Percentiles rank a stretch among this genome's conserved stretches.
Evolutionary conservation across 2,329 filamentous ascomycete species (phyloP).

Genomic region (Aureobasidium sp.): DNA sequence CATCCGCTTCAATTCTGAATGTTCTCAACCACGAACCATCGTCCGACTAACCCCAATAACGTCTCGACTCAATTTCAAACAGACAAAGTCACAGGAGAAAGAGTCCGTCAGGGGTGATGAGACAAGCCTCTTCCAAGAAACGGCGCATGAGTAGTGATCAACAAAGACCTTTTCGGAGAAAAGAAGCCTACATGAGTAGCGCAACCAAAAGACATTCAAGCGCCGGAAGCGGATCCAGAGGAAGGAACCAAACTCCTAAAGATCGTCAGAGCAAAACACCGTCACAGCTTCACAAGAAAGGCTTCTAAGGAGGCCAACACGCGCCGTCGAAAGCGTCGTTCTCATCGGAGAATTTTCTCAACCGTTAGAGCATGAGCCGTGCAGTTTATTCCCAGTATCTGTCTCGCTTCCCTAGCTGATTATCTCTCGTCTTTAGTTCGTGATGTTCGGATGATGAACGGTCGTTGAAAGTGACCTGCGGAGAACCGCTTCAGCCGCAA

Average conservation of each 20-base stretch:
- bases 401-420: neutral
- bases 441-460: neutral
- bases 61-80: neutral
- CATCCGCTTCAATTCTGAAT: neutral
- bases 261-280: neutral
- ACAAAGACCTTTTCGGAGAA: neutral
- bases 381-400: neutral
- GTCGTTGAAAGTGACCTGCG: neutral
- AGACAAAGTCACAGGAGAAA: neutral
- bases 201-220: neutral
- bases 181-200: neutral
- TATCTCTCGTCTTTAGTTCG: too few species aligned
- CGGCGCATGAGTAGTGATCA: neutral
- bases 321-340: neutral
- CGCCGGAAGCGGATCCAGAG: neutral
- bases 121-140: conserved; percentile 3
- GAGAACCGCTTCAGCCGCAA: neutral
- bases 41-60: neutral
- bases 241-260: neutral
- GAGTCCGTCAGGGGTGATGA: neutral
- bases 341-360: neutral
- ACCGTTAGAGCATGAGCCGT: neutral
- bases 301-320: too few species aligned
- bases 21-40: neutral
- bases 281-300: neutral